Evolutionary conservation across 768 basidiomycete genomes (phyloP).

Genomic region (Pulveroboletus sp.): DNA sequence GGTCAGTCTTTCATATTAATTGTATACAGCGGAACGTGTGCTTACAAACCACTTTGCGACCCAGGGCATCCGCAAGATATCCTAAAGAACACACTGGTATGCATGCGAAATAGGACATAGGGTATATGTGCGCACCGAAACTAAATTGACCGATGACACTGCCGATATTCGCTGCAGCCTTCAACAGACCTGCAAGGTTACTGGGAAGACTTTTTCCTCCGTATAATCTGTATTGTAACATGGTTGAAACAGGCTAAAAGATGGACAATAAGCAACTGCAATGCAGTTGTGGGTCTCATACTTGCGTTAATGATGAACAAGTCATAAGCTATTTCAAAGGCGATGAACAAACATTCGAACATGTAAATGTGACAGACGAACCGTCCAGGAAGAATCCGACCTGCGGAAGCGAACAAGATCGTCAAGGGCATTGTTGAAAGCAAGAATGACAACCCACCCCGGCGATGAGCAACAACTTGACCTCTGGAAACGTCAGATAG

Average conservation of each 20-base stretch:
- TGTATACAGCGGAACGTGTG: background rate
- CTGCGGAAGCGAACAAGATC: slow-evolving; percentile 25
- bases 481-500: slow-evolving; percentile 40
- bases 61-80: slow-evolving; percentile 60
- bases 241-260: slow-evolving; percentile 56
- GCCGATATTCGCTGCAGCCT: slow-evolving; percentile 67
- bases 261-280: background rate
- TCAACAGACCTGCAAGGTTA: slow-evolving; percentile 56
- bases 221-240: slow-evolving; percentile 64
- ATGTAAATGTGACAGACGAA: slow-evolving; percentile 24
- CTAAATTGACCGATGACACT: slow-evolving; percentile 65
- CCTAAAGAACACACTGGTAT: slow-evolving; percentile 31
- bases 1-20: background rate
- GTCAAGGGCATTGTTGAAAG: background rate
- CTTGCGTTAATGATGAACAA: slow-evolving; percentile 66
- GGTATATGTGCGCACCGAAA: slow-evolving; percentile 40
- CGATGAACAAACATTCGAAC: slow-evolving; percentile 2
- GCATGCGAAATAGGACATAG: background rate
- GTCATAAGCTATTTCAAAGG: slow-evolving; percentile 54
- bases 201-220: slow-evolving; percentile 46
- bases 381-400: slow-evolving; percentile 72
- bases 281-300: background rate
- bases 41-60: slow-evolving; percentile 64
- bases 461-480: slow-evolving; percentile 58
- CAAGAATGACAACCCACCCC: slow-evolving; percentile 38